Base-by-base conservation (phyloP, 768 basidiomycete genomes). In the Tricholoma sp. region DNA sequence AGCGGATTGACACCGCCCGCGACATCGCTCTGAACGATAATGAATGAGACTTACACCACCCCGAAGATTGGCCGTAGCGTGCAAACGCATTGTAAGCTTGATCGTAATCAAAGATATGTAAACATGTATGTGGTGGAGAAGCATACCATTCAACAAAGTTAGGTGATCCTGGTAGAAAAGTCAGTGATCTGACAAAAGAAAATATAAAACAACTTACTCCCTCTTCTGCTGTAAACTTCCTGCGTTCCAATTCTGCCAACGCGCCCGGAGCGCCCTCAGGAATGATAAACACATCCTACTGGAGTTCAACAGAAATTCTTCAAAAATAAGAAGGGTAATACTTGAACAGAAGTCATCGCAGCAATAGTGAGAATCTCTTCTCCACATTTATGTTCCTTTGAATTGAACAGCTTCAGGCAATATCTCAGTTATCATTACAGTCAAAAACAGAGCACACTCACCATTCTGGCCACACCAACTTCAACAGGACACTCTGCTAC, bases 181-280 rank as follows among this genome's bases (percentile, higher is more conserved):
- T 39, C 10, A 59, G 32, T 43, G 16, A 21, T 50, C 12, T 50
- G 8, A 31, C 4, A 18, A 14, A 8, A n/a, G n/a, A 41, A 52
- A 50, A 31, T 55, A 34, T 12, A 50, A 16, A 19, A 18, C 29
- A 7, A 74, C 82, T 65, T 59, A 94, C 94, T 66, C 97, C 97
- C 82, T 99, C 97, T 71, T 98, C 95, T 0, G 95, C 94, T 0
- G 94, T 98, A 65, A 98, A 98, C 69, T 98, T 98, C 57, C 97
- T 76, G 52, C 94, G 79, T 70, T 98, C 95, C 12, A 98, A 75
- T 70, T 98, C 96, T 3, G 90, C 94, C 31, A 93, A 69, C 1
- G 93, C 92, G 11, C 92, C 92, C 5, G 83, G 80, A 7, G 88
- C 84, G 5, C 94, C 94, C 2, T 94, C 91, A 3, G 89, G 87